These are phyloP conservation scores for Mortierella alpina DNA, from an alignment of 192 early-diverging fungal genomes.

Conservation along the genomic window DNA sequence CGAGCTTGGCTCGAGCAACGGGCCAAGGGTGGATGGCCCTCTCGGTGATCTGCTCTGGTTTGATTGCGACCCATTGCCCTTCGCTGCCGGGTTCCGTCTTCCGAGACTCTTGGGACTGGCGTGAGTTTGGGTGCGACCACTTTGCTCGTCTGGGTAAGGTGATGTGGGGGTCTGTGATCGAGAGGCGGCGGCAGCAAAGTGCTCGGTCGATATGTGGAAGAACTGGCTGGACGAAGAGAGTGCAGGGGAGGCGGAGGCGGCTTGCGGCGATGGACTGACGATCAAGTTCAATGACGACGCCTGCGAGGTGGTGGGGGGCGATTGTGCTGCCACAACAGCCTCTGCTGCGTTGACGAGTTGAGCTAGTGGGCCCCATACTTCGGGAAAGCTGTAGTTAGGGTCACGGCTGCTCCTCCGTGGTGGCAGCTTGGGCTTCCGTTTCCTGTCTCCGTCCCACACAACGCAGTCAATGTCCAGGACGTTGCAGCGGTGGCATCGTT, in stretches of 20 bases:
- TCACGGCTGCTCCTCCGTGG: background rate
- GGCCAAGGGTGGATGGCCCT: too few relatives aligned
- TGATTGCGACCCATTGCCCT: too few relatives aligned
- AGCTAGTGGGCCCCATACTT: constrained; percentile 16
- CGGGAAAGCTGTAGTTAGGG: background rate
- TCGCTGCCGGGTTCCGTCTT: background rate
- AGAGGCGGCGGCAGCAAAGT: background rate
- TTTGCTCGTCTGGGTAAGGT: background rate
- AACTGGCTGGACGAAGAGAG: background rate
- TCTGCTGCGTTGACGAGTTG: constrained; percentile 15
- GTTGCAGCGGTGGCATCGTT: constrained; percentile 33
- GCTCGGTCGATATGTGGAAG: background rate
- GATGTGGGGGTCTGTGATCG: background rate
- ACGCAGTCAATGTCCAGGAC: constrained; percentile 30
- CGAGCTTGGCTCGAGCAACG: too few relatives aligned
- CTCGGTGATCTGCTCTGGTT: too few relatives aligned
- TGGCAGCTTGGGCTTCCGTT: constrained; percentile 19
- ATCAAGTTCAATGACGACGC: too few relatives aligned
- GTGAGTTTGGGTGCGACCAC: background rate
- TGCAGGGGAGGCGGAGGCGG: too few relatives aligned
- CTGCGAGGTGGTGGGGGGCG: background rate
- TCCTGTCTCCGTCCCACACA: constrained; percentile 40
- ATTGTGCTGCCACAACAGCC: background rate
- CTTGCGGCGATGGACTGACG: too few relatives aligned
- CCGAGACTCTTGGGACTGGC: background rate